These are phyloP conservation scores for Rhizoclosmatium globosum DNA, from an alignment of 192 early-diverging fungal species.

Conservation along the genomic window DNA sequence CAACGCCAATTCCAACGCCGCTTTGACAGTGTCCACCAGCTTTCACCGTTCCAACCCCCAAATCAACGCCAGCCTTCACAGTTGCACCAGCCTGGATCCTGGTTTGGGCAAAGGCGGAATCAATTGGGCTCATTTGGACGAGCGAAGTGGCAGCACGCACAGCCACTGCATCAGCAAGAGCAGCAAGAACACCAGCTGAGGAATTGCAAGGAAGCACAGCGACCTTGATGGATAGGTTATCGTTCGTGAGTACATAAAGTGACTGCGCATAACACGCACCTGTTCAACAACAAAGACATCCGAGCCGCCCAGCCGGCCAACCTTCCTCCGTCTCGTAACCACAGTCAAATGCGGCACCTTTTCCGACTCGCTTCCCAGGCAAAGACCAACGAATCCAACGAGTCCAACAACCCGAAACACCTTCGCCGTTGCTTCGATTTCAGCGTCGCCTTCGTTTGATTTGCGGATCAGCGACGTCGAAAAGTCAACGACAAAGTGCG, in stretches of 20 bases:
- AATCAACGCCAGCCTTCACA: not conserved
- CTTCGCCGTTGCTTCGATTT: not conserved
- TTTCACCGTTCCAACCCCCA: not conserved
- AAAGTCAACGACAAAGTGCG: not conserved
- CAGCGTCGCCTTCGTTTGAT: no score
- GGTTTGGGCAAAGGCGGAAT: not conserved
- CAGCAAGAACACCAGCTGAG: not conserved
- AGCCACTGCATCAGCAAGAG: constrained; percentile 18
- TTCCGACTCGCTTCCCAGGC: not conserved
- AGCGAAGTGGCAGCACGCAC: not conserved
- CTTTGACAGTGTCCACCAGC: constrained; percentile 16
- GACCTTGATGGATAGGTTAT: not conserved
- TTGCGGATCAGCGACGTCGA: not conserved
- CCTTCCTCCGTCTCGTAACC: not conserved
- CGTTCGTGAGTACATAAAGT: not conserved
- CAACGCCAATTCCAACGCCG: constrained; percentile 15
- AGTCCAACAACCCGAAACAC: not conserved
- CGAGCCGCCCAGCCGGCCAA: not conserved
- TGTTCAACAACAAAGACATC: constrained; percentile 16
- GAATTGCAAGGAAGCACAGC: constrained; percentile 6
- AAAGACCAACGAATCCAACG: not conserved
- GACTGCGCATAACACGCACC: not conserved
- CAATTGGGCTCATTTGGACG: not conserved
- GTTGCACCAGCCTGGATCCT: not conserved
- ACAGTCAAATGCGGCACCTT: constrained; percentile 1